These are phyloP conservation scores for Bremia lactucae DNA, from an alignment of 352 stramenopile species.

Conservation along the genomic window DNA sequence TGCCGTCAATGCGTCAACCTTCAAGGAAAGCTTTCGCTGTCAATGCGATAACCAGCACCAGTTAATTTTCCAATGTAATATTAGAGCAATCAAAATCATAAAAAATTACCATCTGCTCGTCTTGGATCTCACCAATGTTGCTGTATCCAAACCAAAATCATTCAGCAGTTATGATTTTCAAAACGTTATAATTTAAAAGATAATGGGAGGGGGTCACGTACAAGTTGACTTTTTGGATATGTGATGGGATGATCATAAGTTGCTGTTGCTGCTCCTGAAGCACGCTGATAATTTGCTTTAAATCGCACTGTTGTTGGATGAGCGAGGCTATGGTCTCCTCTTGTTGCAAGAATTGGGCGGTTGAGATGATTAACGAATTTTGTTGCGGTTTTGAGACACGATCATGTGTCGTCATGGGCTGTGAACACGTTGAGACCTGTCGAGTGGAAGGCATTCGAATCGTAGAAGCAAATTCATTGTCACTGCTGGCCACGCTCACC, in stretches of 20 bases:
- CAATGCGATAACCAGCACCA: constrained; percentile 4
- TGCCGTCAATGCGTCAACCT: constrained; percentile 42
- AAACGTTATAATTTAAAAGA: neutral
- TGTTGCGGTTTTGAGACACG: constrained; percentile 20
- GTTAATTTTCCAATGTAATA: neutral
- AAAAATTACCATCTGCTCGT: constrained; percentile 45
- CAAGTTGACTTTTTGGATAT: constrained; percentile 45
- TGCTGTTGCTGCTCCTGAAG: constrained; percentile 74
- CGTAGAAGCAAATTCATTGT: constrained; percentile 8
- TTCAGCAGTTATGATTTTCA: constrained; percentile 1
- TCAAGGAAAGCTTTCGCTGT: constrained; percentile 47
- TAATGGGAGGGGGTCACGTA: constrained; percentile 11
- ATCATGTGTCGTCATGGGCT: constrained; percentile 9
- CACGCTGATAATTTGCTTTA: constrained; percentile 73
- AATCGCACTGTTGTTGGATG: constrained; percentile 68
- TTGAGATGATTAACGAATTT: constrained; percentile 55
- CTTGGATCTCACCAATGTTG: constrained; percentile 23
- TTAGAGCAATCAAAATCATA: neutral
- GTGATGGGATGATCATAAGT: constrained; percentile 53
- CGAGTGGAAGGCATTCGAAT: constrained; percentile 2
- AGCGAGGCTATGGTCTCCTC: constrained; percentile 74
- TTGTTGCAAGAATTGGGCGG: constrained; percentile 65
- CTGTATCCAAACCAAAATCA: constrained; percentile 1
- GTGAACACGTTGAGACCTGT: constrained; percentile 5
- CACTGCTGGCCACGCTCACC: constrained; percentile 1